Conservation (phyloP, 208 protist species). For the Dictyostelium gargantuum region DNA sequence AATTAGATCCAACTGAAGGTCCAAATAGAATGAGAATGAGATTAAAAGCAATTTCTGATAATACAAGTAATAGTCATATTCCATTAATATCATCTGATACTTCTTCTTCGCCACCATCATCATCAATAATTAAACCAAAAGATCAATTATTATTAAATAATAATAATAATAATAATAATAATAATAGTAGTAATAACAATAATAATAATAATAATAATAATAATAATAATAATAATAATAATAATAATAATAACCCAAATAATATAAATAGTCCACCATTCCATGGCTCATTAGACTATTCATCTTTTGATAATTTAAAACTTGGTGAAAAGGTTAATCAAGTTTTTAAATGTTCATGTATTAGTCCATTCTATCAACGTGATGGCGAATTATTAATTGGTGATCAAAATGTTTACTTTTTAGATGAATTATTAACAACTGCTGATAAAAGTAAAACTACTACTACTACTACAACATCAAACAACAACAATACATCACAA, state of each 20-base stretch:
- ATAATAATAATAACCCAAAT: background rate
- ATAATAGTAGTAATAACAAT: background rate
- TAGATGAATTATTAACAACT: constrained; percentile 17
- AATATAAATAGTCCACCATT: background rate
- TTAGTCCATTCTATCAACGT: constrained; percentile 44
- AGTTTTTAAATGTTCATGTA: background rate
- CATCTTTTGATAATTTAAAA: constrained; percentile 30
- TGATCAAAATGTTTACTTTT: constrained; percentile 66
- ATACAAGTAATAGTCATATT: background rate
- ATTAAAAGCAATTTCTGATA: constrained; percentile 2
- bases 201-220: background rate
- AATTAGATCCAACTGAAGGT: constrained; percentile 61
- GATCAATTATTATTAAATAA: constrained; percentile 3
- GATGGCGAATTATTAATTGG: constrained; percentile 74
- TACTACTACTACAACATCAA: background rate
- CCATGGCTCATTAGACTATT: background rate
- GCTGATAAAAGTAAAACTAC: background rate
- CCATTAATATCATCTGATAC: background rate
- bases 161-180: background rate
- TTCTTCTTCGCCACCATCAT: background rate
- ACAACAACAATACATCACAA: background rate
- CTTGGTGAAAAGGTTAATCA: constrained; percentile 33
- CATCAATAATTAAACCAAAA: background rate
- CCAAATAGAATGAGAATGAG: constrained; percentile 33
- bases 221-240: background rate